Conservation (phyloP, 2,329 filamentous ascomycete species). For the Colletotrichum liriopes region DNA sequence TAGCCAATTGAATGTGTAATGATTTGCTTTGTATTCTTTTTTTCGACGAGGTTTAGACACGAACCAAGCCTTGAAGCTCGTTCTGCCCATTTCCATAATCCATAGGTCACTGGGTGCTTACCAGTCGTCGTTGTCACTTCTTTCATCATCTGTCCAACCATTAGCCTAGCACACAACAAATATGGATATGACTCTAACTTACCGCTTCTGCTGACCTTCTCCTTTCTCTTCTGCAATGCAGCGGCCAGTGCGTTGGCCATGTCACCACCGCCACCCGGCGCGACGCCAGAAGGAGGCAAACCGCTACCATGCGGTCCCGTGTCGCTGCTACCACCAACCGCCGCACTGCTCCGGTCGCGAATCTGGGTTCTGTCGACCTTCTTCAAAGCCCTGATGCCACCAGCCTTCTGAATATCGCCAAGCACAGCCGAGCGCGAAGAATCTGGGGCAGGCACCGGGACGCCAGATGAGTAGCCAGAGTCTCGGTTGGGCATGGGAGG, state of each 20-base stretch:
- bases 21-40: slow-evolving; percentile 1
- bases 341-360: slow-evolving; percentile 78
- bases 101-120: slow-evolving; percentile 45
- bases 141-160: slow-evolving; percentile 77
- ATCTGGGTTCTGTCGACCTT: slow-evolving; percentile 82
- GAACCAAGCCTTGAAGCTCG: background rate
- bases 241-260: slow-evolving; percentile 88
- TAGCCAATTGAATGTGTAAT: slow-evolving; percentile 18
- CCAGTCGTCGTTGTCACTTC: slow-evolving; percentile 83
- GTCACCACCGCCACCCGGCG: slow-evolving; percentile 71
- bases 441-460: slow-evolving; percentile 62
- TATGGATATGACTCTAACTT: slow-evolving; percentile 61
- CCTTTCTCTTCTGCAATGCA: slow-evolving; percentile 86
- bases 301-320: slow-evolving; percentile 68
- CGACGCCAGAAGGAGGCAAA: slow-evolving; percentile 66
- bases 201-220: slow-evolving; percentile 96
- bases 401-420: slow-evolving; percentile 80
- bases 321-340: slow-evolving; percentile 62
- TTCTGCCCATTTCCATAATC: background rate
- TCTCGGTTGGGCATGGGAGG: slow-evolving; percentile 71
- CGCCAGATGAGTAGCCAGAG: slow-evolving; percentile 70
- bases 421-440: slow-evolving; percentile 72
- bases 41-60: background rate
- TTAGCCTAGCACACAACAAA: slow-evolving; percentile 32
- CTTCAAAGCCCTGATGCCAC: slow-evolving; percentile 78